Base-by-base conservation (phyloP, 1,139 yeast species). In the Hyphopichia buzzinii region DNA sequence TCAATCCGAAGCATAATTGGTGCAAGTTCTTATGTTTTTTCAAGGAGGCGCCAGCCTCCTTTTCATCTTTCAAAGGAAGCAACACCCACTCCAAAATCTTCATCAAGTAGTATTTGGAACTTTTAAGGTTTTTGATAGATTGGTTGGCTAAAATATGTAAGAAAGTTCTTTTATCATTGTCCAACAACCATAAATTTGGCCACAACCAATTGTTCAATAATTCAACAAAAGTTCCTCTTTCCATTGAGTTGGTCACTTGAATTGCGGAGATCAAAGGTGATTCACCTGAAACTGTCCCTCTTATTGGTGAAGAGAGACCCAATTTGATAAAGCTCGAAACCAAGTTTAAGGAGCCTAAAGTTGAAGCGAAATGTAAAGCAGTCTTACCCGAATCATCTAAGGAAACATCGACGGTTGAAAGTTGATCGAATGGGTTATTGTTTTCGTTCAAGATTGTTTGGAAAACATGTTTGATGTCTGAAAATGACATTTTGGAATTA, bases 31-130 rank as follows among this genome's bases (percentile, higher is more conserved):
- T 64, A 32, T 78, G 68, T 41, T 67, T 66, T 40, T 47, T 61
- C 49, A 41, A 28, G 46, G 21, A 6, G 17, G 16, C 32, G 23
- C 43, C 38, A 4, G 16, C 15, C 10, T 12, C 11, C 3, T 17
- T 3, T n/a, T 4, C 12, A 16, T n/a, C 10, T n/a, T 25, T 8
- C 14, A 23, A 4, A 3, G 23, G 17, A 2, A 44, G 39, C 11
- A 86, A 87, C 15, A 90, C 75, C 85, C 92, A 89, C 47, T 88
- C 95, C 40, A 90, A 64, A 31, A 90, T 65, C 16, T 86, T 80
- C 43, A 81, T 86, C 35, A 85, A 61, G 53, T 92, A 90, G 57
- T 86, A 89, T 44, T 84, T 78, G 17, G 52, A 45, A 35, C 69
- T 57, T 17, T 65, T 69, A 24, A 49, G 41, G 43, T 65, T 68